Conservation (phyloP, 2,329 filamentous ascomycete species). For the Aspergillus transmontanensis region DNA sequence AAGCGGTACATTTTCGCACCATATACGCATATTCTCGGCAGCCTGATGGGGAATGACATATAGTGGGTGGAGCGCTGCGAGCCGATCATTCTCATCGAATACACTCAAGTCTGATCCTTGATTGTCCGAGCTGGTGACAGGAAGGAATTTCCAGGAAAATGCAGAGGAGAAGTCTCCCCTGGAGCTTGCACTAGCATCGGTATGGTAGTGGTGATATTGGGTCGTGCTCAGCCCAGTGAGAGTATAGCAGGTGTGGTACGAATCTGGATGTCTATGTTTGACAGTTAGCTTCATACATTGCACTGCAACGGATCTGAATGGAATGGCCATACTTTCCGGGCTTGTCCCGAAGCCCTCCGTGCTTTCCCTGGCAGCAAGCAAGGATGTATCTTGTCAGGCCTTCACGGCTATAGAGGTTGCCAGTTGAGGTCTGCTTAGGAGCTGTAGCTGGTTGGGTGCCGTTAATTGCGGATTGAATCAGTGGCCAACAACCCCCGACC, state of each 20-base stretch:
- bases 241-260: slow-evolving; percentile 92
- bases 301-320: not conserved
- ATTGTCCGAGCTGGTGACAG: slow-evolving; percentile 49
- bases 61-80: slow-evolving; percentile 76
- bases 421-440: slow-evolving; percentile 25
- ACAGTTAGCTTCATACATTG: slow-evolving; percentile 20
- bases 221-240: slow-evolving; percentile 81
- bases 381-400: slow-evolving; percentile 88
- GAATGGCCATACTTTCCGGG: slow-evolving; percentile 72
- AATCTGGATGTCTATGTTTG: slow-evolving; percentile 68
- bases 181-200: slow-evolving; percentile 34
- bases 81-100: slow-evolving; percentile 70
- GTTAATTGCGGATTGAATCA: slow-evolving; percentile 78
- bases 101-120: slow-evolving; percentile 54
- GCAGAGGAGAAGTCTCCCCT: slow-evolving; percentile 36
- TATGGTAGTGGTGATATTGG: slow-evolving; percentile 65
- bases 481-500: slow-evolving; percentile 92
- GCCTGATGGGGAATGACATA: slow-evolving; percentile 77
- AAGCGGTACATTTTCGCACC: slow-evolving; percentile 56
- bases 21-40: slow-evolving; percentile 65
- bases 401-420: slow-evolving; percentile 72
- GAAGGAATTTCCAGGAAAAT: slow-evolving; percentile 44
- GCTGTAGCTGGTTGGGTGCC: slow-evolving; percentile 45
- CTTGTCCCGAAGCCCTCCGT: slow-evolving; percentile 89
- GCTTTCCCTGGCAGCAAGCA: slow-evolving; percentile 77